phyloP scores from a whole-genome alignment of 345 rosid species.

The Camelina neglecta region DNA sequence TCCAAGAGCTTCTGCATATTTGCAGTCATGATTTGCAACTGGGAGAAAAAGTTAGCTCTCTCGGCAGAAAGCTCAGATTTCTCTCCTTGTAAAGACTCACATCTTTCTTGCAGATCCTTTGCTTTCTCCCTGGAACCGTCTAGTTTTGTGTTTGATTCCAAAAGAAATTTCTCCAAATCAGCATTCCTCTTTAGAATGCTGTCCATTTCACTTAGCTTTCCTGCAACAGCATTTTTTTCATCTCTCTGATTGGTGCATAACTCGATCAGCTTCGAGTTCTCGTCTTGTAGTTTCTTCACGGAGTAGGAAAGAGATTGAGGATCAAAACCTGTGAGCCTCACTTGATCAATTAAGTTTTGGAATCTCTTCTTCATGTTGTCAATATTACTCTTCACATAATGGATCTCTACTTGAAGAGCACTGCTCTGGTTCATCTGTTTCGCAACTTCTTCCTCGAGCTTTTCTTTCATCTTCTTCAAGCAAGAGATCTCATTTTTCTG shows the following conservation, averaged over 20 bases:
- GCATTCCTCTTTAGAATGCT: slow-evolving; percentile 57
- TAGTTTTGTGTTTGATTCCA: slow-evolving; percentile 73
- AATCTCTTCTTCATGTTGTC: slow-evolving; percentile 62
- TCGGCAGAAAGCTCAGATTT: slow-evolving; percentile 69
- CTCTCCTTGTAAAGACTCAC: slow-evolving; percentile 68
- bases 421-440: slow-evolving; percentile 64
- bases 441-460: slow-evolving; percentile 76
- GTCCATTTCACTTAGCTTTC: slow-evolving; percentile 41
- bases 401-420: slow-evolving; percentile 75
- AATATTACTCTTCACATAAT: slow-evolving; percentile 67
- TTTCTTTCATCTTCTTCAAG: slow-evolving; percentile 70
- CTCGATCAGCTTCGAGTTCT: slow-evolving; percentile 67
- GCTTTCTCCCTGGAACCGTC: slow-evolving; percentile 64
- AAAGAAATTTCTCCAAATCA: slow-evolving; percentile 64
- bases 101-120: slow-evolving; percentile 60
- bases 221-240: slow-evolving; percentile 45
- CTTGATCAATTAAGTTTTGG: slow-evolving; percentile 60
- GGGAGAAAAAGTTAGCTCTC: slow-evolving; percentile 73
- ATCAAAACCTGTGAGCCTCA: slow-evolving; percentile 67
- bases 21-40: slow-evolving; percentile 68
- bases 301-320: slow-evolving; percentile 58
- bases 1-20: slow-evolving; percentile 73
- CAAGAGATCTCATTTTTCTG: slow-evolving; percentile 59
- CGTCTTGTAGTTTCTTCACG: slow-evolving; percentile 68
- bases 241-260: slow-evolving; percentile 49